Conservation (phyloP, 495 filamentous ascomycete genomes). For the Elasticomyces elasticus region DNA sequence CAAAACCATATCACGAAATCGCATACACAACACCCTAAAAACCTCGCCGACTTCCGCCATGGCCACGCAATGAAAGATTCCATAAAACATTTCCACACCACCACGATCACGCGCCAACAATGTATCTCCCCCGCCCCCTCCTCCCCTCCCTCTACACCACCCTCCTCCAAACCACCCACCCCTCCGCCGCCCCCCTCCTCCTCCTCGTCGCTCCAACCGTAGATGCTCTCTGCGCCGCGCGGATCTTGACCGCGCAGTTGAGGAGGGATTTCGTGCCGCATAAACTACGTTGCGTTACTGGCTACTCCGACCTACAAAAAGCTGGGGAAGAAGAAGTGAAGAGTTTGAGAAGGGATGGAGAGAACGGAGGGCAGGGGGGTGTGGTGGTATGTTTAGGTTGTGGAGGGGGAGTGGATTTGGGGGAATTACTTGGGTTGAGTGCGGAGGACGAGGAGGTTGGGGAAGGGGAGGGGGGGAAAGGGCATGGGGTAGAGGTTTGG, state of each 20-base stretch:
- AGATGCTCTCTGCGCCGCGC: slow-evolving; percentile 89
- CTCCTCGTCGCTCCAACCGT: slow-evolving; percentile 89
- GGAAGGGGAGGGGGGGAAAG: slow-evolving; percentile 35
- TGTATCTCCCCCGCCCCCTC: slow-evolving; percentile 89
- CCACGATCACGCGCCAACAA: too few species aligned
- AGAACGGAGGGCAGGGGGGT: slow-evolving; percentile 48
- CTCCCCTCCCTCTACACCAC: slow-evolving; percentile 85
- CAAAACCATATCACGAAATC: too few species aligned
- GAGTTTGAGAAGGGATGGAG: slow-evolving; percentile 71
- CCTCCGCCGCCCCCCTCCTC: slow-evolving; percentile 79
- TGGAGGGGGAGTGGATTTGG: slow-evolving; percentile 80
- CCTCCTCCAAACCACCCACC: slow-evolving; percentile 68
- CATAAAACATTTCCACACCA: too few species aligned
- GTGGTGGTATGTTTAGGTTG: slow-evolving; percentile 87
- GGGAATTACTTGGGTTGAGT: slow-evolving; percentile 55
- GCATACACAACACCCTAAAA: too few species aligned
- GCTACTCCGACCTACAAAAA: slow-evolving; percentile 79
- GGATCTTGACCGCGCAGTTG: slow-evolving; percentile 79
- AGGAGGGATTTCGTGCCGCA: slow-evolving; percentile 98
- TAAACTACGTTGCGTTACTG: slow-evolving; percentile 88
- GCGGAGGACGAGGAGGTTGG: slow-evolving; percentile 40
- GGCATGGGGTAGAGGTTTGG: slow-evolving; percentile 70
- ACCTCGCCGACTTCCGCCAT: too few species aligned
- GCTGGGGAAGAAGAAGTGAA: slow-evolving; percentile 64
- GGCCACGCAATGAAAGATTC: too few species aligned